These are phyloP conservation scores for Venturia asperata DNA, from an alignment of 2,329 filamentous ascomycete species.

Conservation along the genomic window DNA sequence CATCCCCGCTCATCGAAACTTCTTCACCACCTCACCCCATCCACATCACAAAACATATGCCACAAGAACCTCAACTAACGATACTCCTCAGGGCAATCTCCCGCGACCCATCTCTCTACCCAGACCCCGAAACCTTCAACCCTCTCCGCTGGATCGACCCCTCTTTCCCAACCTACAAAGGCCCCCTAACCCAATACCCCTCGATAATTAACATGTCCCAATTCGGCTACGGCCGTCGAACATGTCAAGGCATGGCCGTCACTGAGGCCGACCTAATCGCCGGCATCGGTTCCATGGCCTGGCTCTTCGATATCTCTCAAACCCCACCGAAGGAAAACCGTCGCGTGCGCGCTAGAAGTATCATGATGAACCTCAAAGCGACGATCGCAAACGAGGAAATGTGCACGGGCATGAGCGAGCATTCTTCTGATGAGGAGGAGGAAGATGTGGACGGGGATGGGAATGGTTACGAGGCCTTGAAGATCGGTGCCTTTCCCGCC, in stretches of 20 bases:
- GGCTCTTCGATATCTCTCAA: conserved; percentile 38
- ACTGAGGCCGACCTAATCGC: conserved; percentile 38
- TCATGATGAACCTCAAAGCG: conserved; percentile 30
- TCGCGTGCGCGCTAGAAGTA: neutral
- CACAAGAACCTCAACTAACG: conserved; percentile 20
- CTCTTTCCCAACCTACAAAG: conserved; percentile 46
- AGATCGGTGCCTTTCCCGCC: conserved; percentile 14
- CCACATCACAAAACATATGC: neutral
- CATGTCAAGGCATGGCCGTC: conserved; percentile 38
- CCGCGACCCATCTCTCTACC: conserved; percentile 45
- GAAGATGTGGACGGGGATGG: conserved; percentile 10
- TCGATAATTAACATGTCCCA: conserved; percentile 48
- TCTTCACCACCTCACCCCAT: neutral
- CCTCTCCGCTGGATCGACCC: conserved; percentile 49
- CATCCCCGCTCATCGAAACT: too few relatives aligned
- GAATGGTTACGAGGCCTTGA: neutral
- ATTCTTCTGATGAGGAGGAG: conserved; percentile 17
- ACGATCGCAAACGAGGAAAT: conserved; percentile 33
- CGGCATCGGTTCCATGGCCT: conserved; percentile 39
- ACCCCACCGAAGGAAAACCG: conserved; percentile 20
- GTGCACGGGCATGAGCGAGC: conserved; percentile 25
- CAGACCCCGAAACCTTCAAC: conserved; percentile 45
- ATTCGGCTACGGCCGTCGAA: conserved; percentile 49
- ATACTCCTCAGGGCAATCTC: conserved; percentile 35
- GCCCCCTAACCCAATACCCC: conserved; percentile 45